Conservation (phyloP, 129 eudicot species). For the Escallonia herrerae region DNA sequence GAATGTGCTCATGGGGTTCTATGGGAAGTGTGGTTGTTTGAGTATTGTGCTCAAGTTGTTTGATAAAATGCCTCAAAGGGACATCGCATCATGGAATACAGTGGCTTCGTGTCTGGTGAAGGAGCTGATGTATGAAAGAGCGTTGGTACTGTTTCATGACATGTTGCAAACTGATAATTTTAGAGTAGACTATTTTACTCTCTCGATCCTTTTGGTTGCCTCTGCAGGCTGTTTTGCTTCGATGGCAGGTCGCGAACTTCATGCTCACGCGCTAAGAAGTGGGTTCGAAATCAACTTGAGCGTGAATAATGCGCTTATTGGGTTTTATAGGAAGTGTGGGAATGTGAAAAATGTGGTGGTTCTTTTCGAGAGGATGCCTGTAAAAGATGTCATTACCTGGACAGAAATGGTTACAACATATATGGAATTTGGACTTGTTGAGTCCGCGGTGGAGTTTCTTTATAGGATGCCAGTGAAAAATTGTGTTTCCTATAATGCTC, state of each 20-base stretch:
- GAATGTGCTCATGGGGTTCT: conserved; percentile 71
- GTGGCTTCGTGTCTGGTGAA: conserved; percentile 47
- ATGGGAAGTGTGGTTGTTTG: conserved; percentile 54
- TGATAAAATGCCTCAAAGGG: conserved; percentile 53
- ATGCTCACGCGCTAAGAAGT: conserved; percentile 44
- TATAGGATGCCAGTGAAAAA: conserved; percentile 64
- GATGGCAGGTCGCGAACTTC: conserved; percentile 50
- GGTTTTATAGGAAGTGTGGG: conserved; percentile 65
- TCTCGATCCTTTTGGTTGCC: conserved; percentile 58
- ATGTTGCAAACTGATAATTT: conserved; percentile 34
- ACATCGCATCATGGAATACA: conserved; percentile 82
- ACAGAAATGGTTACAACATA: conserved; percentile 59
- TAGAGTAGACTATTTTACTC: conserved; percentile 45
- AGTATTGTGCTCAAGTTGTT: conserved; percentile 50
- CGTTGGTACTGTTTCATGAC: conserved; percentile 44
- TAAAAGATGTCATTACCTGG: conserved; percentile 72
- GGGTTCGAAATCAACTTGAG: conserved; percentile 51
- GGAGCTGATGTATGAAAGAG: conserved; percentile 38
- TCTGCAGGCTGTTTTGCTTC: conserved; percentile 35
- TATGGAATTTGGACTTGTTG: conserved; percentile 67
- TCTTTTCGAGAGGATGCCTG: conserved; percentile 55
- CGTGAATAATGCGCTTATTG: conserved; percentile 77
- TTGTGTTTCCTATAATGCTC: conserved; percentile 54
- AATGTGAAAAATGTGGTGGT: conserved; percentile 34
- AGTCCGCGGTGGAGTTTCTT: conserved; percentile 51